Percentiles rank a stretch among this genome's conserved stretches.
Conservation (phyloP, 768 basidiomycete species). For the Cystofilobasidium capitatum region DNA sequence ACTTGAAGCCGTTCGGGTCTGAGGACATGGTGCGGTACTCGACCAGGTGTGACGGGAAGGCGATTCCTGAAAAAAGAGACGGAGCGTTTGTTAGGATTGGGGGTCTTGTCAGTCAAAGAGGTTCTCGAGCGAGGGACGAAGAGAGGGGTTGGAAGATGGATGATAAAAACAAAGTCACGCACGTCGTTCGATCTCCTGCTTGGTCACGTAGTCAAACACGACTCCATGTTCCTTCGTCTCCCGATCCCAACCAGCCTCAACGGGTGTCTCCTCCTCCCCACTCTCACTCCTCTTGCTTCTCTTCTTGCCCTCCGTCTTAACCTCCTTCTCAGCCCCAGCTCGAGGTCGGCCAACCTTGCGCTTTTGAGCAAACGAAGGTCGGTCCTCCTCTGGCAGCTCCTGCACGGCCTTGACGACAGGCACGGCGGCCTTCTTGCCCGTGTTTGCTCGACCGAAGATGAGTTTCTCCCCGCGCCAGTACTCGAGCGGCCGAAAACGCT, state of each 20-base stretch:
- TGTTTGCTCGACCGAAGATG: slow-evolving; percentile 61
- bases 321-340: slow-evolving; percentile 5
- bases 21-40: slow-evolving; percentile 53
- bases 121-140: too few relatives aligned
- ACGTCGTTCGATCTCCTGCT: slow-evolving; percentile 62
- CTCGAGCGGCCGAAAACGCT: slow-evolving; percentile 65
- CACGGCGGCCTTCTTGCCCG: slow-evolving; percentile 39
- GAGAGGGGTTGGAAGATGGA: too few relatives aligned
- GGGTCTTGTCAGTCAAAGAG: too few relatives aligned
- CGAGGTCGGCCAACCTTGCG: background rate
- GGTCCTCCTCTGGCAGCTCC: slow-evolving; percentile 48
- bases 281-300: slow-evolving; percentile 4
- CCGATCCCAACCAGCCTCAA: slow-evolving; percentile 71
- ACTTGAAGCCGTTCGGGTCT: slow-evolving; percentile 55
- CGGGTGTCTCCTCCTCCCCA: slow-evolving; percentile 30
- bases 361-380: slow-evolving; percentile 45
- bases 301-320: slow-evolving; percentile 27
- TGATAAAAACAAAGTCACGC: slow-evolving; percentile 38
- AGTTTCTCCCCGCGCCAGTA: slow-evolving; percentile 90
- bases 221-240: slow-evolving; percentile 57
- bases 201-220: slow-evolving; percentile 58
- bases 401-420: slow-evolving; percentile 60
- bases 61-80: slow-evolving; percentile 51
- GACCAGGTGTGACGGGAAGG: slow-evolving; percentile 63
- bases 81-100: too few relatives aligned